Base-by-base conservation (phyloP, 805 yeast species). In the Pichia exigua region DNA sequence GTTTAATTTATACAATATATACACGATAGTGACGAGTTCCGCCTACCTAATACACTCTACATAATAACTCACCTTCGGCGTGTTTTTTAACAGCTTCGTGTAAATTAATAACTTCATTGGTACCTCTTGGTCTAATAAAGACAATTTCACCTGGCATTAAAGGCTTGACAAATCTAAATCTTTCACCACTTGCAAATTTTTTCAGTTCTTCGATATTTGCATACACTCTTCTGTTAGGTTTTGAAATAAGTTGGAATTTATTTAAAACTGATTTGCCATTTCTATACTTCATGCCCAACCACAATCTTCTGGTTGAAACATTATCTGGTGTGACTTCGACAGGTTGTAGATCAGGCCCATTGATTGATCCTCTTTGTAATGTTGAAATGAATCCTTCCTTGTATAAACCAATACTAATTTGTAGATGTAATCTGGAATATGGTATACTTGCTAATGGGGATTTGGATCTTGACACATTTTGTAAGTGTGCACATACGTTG, bases 241-340 rank as follows among this genome's bases (percentile, higher is more conserved):
- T 90, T 44, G 94, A 85, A 30, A 94, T 81, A 59, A 92, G 73
- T 30, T 79, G 75, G 60, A 90, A 79, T 50, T 80, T 77, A 57
- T 81, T 76, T 56, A 94, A 73, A 18, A 94, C 95, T 0, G 97
- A 85, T 58, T 75, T 73, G 62, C 84, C 81, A 57, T 88, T 80
- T 63, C 92, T 80, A 67, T 94, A 94, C 66, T 94, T 94, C 65
- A 94, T 73, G 2, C 91, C 95, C 21, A 94, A 67, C 99, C 99
- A 94, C 47, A 94, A 75, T 59, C 95, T 77, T 63, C 98, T 81
- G 1, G 91, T 78, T 20, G 95, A 69, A 30, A 94, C 80, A 64
- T 92, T 91, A 64, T 87, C 96, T 35, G 85, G 90, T 0, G 98
- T 90, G 22, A 82, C 86, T 43, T 85, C 90, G 4, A 81, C 81